These are phyloP conservation scores for Rhizopogon roseolus DNA, from an alignment of 768 basidiomycete species.

Conservation along the genomic window DNA sequence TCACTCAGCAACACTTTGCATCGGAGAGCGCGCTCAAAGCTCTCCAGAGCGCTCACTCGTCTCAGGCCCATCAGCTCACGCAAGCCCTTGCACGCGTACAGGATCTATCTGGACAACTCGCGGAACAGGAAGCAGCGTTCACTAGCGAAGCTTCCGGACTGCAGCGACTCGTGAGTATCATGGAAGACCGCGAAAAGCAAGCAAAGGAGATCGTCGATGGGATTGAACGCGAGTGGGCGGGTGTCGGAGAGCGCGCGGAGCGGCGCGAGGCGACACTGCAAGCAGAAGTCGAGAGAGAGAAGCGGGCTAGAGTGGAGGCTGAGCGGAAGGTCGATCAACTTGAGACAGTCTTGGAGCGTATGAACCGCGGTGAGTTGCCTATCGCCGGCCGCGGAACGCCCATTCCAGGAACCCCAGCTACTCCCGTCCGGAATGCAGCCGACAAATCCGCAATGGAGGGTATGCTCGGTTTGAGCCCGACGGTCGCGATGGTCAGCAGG, in stretches of 20 bases:
- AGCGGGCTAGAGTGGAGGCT: slow-evolving; percentile 58
- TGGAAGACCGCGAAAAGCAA: slow-evolving; percentile 86
- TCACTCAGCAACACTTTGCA: slow-evolving; percentile 62
- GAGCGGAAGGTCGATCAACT: slow-evolving; percentile 72
- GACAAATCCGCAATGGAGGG: slow-evolving; percentile 43
- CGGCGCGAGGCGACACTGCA: slow-evolving; percentile 59
- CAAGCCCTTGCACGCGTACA: slow-evolving; percentile 74
- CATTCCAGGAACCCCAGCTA: slow-evolving; percentile 36
- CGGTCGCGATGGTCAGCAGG: slow-evolving; percentile 79
- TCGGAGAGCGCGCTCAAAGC: slow-evolving; percentile 66
- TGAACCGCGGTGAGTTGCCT: slow-evolving; percentile 71
- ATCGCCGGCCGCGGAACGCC: slow-evolving; percentile 40
- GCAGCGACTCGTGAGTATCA: slow-evolving; percentile 71
- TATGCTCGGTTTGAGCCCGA: slow-evolving; percentile 76
- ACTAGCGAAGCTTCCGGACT: slow-evolving; percentile 71
- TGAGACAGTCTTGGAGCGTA: slow-evolving; percentile 64
- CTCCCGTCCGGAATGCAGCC: slow-evolving; percentile 31
- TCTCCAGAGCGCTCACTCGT: slow-evolving; percentile 64
- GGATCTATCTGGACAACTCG: slow-evolving; percentile 70
- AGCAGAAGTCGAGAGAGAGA: slow-evolving; percentile 72
- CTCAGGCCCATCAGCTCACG: slow-evolving; percentile 71
- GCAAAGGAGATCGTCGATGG: slow-evolving; percentile 77
- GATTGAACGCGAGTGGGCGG: slow-evolving; percentile 81
- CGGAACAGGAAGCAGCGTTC: slow-evolving; percentile 82
- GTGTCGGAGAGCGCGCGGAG: slow-evolving; percentile 64